Conservation (phyloP, 2,329 filamentous ascomycete genomes). For the Penicillium sp. region DNA sequence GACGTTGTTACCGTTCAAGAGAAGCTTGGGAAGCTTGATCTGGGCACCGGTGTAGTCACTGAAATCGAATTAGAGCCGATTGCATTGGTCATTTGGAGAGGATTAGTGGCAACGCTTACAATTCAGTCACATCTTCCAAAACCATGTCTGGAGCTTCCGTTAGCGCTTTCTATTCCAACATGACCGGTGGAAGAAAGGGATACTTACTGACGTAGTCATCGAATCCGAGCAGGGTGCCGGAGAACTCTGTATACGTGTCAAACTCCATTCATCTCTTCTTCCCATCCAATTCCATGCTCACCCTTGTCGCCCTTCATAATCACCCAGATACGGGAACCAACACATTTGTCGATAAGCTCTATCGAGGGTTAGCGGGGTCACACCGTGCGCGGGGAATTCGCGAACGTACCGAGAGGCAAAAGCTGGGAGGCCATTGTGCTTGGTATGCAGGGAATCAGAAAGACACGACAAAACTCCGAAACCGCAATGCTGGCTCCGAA, state of each 20-base stretch:
- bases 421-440: slow-evolving; percentile 65
- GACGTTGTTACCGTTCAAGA: slow-evolving; percentile 96
- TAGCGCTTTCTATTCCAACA: slow-evolving; percentile 16
- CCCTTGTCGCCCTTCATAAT: slow-evolving; percentile 99
- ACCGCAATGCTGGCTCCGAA: neutral
- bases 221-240: slow-evolving; percentile 87
- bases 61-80: slow-evolving; percentile 14
- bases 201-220: slow-evolving; percentile 99
- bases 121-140: slow-evolving; percentile 92
- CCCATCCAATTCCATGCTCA: slow-evolving; percentile 36
- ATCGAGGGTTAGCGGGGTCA: slow-evolving; percentile 24
- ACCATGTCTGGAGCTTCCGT: slow-evolving; percentile 72
- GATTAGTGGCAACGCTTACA: slow-evolving; percentile 56
- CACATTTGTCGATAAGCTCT: slow-evolving; percentile 99
- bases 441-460: neutral
- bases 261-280: neutral
- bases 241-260: slow-evolving; percentile 65
- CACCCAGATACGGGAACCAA: slow-evolving; percentile 96
- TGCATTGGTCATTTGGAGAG: too few relatives aligned
- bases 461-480: neutral
- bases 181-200: slow-evolving; percentile 1
- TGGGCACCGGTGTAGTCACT: slow-evolving; percentile 89
- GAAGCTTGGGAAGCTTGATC: slow-evolving; percentile 85
- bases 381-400: slow-evolving; percentile 5
- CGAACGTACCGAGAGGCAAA: slow-evolving; percentile 59